Conservation (phyloP, 2,329 filamentous ascomycete genomes). For the Curvularia hawaiiensis region DNA sequence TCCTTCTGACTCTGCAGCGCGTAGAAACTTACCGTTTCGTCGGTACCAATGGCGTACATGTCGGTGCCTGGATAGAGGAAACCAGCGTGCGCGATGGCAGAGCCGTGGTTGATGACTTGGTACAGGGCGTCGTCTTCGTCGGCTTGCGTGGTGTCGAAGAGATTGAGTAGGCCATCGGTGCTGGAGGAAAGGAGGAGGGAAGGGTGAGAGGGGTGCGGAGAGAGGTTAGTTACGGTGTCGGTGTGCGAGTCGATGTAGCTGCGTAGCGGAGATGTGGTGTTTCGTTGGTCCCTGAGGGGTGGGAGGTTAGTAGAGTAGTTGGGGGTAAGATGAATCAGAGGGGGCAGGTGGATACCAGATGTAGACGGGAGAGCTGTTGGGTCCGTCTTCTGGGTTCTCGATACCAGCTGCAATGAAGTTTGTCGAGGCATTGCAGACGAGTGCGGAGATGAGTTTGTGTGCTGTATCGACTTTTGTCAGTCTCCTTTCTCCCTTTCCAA, state of each 20-base stretch:
- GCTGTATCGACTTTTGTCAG: slow-evolving; percentile 45
- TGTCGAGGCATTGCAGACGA: slow-evolving; percentile 63
- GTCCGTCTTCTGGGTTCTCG: slow-evolving; percentile 64
- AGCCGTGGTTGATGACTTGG: slow-evolving; percentile 78
- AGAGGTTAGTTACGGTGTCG: slow-evolving; percentile 66
- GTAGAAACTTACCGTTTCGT: slow-evolving; percentile 78
- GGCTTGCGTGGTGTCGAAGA: slow-evolving; percentile 68
- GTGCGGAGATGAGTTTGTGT: slow-evolving; percentile 63
- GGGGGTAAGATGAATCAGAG: background rate
- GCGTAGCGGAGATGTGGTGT: slow-evolving; percentile 43
- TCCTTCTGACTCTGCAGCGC: slow-evolving; percentile 68
- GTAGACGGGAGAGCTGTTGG: slow-evolving; percentile 45
- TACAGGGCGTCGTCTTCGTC: slow-evolving; percentile 79
- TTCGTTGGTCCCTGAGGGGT: slow-evolving; percentile 48
- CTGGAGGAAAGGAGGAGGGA: slow-evolving; percentile 74
- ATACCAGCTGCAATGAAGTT: slow-evolving; percentile 73
- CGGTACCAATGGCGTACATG: slow-evolving; percentile 75
- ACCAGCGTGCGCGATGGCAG: slow-evolving; percentile 75
- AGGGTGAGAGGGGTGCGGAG: slow-evolving; percentile 65
- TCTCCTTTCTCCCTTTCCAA: background rate
- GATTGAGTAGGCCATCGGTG: slow-evolving; percentile 78
- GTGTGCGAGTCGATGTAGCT: slow-evolving; percentile 55
- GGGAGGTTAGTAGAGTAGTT: slow-evolving; percentile 10
- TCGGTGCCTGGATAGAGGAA: slow-evolving; percentile 62
- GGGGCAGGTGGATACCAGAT: slow-evolving; percentile 36